Evolutionary conservation across 306 rosid species (phyloP).

Genomic region (Vigna unguiculata): DNA sequence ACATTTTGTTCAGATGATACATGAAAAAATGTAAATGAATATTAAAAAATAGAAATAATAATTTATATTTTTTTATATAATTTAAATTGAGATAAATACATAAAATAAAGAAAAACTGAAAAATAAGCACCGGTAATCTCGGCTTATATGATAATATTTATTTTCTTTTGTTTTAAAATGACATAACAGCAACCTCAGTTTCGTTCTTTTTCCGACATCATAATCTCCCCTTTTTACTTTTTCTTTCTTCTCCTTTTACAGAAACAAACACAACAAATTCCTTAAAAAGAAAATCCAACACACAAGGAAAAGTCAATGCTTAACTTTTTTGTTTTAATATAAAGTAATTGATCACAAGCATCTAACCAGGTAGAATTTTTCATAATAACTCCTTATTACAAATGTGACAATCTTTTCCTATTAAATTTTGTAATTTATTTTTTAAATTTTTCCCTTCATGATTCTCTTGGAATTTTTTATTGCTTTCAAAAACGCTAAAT

Average conservation of each 20-base stretch:
- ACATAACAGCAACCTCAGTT: background rate
- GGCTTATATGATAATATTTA: background rate
- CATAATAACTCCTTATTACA: no score
- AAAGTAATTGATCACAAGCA: background rate
- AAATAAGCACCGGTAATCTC: background rate
- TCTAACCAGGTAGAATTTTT: no score
- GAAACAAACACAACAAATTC: background rate
- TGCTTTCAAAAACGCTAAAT: no score
- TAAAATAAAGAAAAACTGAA: no score
- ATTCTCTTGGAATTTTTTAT: no score
- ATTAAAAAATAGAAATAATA: background rate
- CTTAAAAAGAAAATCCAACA: background rate
- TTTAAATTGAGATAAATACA: background rate
- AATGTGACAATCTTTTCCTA: no score
- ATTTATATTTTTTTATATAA: background rate
- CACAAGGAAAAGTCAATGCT: background rate
- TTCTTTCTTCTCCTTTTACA: background rate
- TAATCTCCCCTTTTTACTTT: conserved; percentile 1
- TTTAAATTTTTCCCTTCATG: no score
- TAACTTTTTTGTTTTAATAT: background rate
- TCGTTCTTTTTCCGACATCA: background rate
- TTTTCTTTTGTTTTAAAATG: no score
- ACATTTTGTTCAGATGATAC: background rate
- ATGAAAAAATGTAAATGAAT: background rate
- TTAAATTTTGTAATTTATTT: background rate